phyloP scores from a whole-genome alignment of 768 basidiomycete genomes.

The Hygrocybe coccinea region DNA sequence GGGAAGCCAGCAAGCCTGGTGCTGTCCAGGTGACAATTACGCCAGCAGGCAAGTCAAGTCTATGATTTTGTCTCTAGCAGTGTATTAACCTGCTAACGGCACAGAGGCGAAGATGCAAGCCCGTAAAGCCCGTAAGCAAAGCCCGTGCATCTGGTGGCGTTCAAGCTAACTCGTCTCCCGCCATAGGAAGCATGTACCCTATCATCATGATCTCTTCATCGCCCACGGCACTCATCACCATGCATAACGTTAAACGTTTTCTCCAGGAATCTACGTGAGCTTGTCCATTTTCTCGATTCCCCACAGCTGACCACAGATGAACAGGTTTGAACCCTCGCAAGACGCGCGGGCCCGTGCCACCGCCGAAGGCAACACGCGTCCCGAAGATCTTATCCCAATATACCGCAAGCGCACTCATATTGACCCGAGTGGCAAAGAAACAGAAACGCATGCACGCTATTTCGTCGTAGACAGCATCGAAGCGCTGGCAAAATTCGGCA shows the following conservation, averaged over 20 bases:
- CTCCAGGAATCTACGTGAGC: conserved; percentile 81
- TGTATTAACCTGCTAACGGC: neutral
- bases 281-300: neutral
- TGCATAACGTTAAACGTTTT: conserved; percentile 96
- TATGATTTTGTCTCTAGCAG: neutral
- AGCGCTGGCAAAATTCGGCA: conserved; percentile 84
- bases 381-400: conserved; percentile 84
- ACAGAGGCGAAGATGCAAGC: conserved; percentile 57
- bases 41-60: conserved; percentile 32
- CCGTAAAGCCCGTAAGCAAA: conserved; percentile 64
- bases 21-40: conserved; percentile 33
- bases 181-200: conserved; percentile 69
- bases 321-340: conserved; percentile 70
- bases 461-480: conserved; percentile 91
- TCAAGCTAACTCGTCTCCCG: neutral
- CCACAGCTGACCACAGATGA: neutral
- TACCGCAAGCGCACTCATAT: conserved; percentile 77
- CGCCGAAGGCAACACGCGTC: conserved; percentile 63
- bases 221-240: conserved; percentile 90
- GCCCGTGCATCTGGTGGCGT: neutral
- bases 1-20: conserved; percentile 58
- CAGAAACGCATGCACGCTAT: conserved; percentile 56
- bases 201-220: conserved; percentile 98
- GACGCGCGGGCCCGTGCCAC: conserved; percentile 65
- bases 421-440: conserved; percentile 60